Evolutionary conservation across 225 moss, liverwort and hornwort species (phyloP).

Genomic region (Takakia lepidozioides): DNA sequence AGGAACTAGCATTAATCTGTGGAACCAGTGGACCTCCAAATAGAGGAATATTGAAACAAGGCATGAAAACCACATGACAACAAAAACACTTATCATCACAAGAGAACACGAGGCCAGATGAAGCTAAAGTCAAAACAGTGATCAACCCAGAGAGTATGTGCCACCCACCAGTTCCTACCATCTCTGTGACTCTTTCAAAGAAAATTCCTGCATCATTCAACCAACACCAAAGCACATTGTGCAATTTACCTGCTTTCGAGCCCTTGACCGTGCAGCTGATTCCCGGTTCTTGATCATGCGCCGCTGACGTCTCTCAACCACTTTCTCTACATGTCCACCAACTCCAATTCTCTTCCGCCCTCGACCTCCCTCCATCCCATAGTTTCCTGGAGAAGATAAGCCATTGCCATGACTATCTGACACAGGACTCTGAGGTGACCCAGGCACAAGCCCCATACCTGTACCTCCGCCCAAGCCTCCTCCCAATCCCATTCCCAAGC

Average conservation of each 20-base stretch:
- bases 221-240: no score
- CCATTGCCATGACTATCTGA: constrained; percentile 82
- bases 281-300: constrained; percentile 99
- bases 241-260: constrained; percentile 88
- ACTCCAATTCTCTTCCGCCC: constrained; percentile 75
- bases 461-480: constrained; percentile 35
- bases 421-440: constrained; percentile 65
- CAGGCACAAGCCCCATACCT: constrained; percentile 70
- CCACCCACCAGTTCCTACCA: no score
- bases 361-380: constrained; percentile 55
- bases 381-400: constrained; percentile 69
- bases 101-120: no score
- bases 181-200: no score
- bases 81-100: no score
- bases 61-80: no score
- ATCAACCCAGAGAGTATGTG: no score
- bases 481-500: constrained; percentile 30
- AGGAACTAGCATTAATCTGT: no score
- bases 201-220: no score
- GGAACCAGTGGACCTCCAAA: no score
- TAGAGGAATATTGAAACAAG: no score
- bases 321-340: constrained; percentile 82
- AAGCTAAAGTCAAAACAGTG: no score
- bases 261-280: constrained; percentile 89
- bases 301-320: constrained; percentile 82